Base-by-base conservation (phyloP, 768 basidiomycete species). In the Cubamyces lactineus region DNA sequence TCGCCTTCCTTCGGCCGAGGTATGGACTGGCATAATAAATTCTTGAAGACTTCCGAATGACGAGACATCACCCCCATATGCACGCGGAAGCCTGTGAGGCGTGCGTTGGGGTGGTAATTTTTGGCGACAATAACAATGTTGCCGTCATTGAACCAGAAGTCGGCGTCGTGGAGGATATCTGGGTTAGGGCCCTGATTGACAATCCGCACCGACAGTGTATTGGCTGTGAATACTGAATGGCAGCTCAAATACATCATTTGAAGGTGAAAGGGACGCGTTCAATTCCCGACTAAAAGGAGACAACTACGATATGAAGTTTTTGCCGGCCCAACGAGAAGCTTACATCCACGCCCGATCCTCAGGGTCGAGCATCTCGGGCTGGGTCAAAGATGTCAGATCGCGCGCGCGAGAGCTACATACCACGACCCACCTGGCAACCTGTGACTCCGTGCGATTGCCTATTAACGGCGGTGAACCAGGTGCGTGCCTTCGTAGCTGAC, bases 71-170 rank as follows among this genome's bases (percentile, higher is more conserved):
- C 43, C 4, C 57, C 47, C 26, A 21, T 19, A 23, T 57, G 57
- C 16, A 57, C 57, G 15, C 48, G 48, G 30, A 49, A 57, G 9
- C 38, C 57, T 3, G 30, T 41, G 23, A 2, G 23, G 46, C n/a
- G n/a, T 9, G 46, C 21, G 21, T 23, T 23, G 5, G 23, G 21
- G 23, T 47, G 23, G 23, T 21, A 4, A 24, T 47, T 12, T 12
- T 21, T 47, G 7, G 86, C 80, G 43, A 88, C 72, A 53, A 28
- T 28, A 28, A 28, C 28, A 28, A 28, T 28, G 4, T 28, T 7
- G 28, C 7, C 28, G 7, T 7, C 28, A 28, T 3, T 3, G 28
- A 7, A 7, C 7, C 28, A 28, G 28, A 28, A 28, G 28, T 28
- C 7, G 28, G 3, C 28, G 28, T 28, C 46, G 4, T 47, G n/a